Percentiles rank a stretch among this genome's conserved stretches.
phyloP scores from a whole-genome alignment of 805 yeast genomes.

The Maudiozyma turicensis region DNA sequence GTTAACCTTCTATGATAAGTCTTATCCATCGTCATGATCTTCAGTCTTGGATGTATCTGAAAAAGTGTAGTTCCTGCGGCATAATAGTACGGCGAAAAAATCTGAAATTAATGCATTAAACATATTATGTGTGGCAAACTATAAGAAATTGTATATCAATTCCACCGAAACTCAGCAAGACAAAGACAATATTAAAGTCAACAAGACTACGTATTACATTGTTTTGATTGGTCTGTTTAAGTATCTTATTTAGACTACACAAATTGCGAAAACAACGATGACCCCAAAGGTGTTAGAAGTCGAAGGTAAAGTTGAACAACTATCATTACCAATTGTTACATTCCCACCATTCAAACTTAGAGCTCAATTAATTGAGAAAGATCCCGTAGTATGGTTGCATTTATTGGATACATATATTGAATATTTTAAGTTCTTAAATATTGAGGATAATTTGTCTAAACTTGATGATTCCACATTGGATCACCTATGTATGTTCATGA shows the following conservation, averaged over 20 bases:
- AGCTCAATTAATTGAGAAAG: conserved; percentile 70
- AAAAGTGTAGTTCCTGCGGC: too few species aligned
- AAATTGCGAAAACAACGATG: not conserved
- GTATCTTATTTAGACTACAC: not conserved
- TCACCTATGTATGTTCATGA: conserved; percentile 47
- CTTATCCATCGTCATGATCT: too few species aligned
- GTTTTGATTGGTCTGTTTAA: not conserved
- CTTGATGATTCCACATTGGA: conserved; percentile 47
- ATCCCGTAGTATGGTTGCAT: conserved; percentile 78
- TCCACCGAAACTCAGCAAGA: too few species aligned
- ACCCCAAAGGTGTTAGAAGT: conserved; percentile 8
- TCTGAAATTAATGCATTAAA: too few species aligned
- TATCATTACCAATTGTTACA: conserved; percentile 49
- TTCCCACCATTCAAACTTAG: conserved; percentile 70
- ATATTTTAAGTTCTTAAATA: conserved; percentile 34
- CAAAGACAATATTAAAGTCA: too few species aligned
- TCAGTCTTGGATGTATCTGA: too few species aligned
- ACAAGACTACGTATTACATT: too few species aligned
- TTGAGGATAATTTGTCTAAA: conserved; percentile 29
- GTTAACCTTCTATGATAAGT: too few species aligned
- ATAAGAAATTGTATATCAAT: not conserved
- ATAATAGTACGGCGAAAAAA: too few species aligned
- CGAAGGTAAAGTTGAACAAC: conserved; percentile 13
- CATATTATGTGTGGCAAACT: too few species aligned
- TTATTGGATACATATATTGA: conserved; percentile 53